Base-by-base conservation (phyloP, 306 rosid genomes). In the Rubus parviflorus region DNA sequence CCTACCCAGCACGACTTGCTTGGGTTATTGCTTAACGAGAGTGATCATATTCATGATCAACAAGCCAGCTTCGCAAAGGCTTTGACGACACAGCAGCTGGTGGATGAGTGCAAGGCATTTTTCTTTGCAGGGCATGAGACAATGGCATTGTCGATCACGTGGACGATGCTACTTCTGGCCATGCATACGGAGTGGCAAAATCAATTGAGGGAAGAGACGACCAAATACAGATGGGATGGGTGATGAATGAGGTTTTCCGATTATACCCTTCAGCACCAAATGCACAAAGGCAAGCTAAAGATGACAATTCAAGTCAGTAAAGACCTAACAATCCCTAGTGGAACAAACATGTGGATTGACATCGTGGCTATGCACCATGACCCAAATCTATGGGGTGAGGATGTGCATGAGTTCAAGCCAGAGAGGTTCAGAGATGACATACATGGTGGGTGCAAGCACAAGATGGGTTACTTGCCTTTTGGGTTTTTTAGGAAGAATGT, bases 201-300 rank as follows among this genome's bases (percentile, higher is more conserved):
- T 8, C 83, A 85, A 40, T 57, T 94, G 83, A 87, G 98, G 77
- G 89, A 89, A 6, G 98, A 94, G n/a, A n/a, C n/a, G n/a, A n/a
- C n/a, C n/a, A n/a, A n/a, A n/a, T 85, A 83, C 84, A 93, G 97
- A 91, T 93, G 97, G 94, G 89, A 73, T 93, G 96, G 90, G 93
- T 93, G 77, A 83, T 88, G 92, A 93, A 86, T 71, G 97, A 93
- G 80, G 89, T 80, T 38, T 76, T 93, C 37, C 85, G 97, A 15
- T 85, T 93, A 6, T 93, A 93, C 68, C 93, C 98, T 35, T 70
- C 98, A 7, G 87, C 97, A 43, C 98, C 98, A 73, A 93, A 88
- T 80, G 89, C 87, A 68, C 93, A 88, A 51, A 91, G 98, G 79
- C 97, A 93, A 88, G 93, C 90, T 1, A 89, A 85, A 81, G 84